These are phyloP conservation scores for Solanum microdontum DNA, from an alignment of 257 asterid genomes.

Conservation along the genomic window DNA sequence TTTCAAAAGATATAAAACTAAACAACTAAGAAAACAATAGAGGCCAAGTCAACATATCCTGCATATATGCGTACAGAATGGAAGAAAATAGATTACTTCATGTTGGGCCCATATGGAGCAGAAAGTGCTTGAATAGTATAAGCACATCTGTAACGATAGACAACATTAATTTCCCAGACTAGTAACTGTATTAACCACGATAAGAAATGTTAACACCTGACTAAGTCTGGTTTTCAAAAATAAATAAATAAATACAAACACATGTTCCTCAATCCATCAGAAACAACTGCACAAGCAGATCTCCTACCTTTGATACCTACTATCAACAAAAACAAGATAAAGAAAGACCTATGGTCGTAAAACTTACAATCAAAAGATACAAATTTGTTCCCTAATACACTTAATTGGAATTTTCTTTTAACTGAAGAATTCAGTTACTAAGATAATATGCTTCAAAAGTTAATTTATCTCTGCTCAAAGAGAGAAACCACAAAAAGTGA, in stretches of 20 bases:
- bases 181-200: conserved; percentile 21
- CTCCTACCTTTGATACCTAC: background rate
- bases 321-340: background rate
- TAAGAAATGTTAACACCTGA: conserved; percentile 15
- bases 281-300: background rate
- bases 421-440: background rate
- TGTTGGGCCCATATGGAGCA: conserved; percentile 19
- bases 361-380: background rate
- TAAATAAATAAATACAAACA: background rate
- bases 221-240: conserved; percentile 24
- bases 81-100: background rate
- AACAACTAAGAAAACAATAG: background rate
- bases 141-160: conserved; percentile 24
- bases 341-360: background rate
- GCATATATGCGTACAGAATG: background rate
- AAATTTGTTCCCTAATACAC: background rate
- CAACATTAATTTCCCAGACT: conserved; percentile 14
- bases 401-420: background rate
- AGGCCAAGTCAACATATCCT: background rate
- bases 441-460: background rate
- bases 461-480: background rate
- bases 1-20: background rate
- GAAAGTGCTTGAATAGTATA: background rate
- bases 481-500: background rate
- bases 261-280: background rate